These are phyloP conservation scores for Neonothopanus nambi DNA, from an alignment of 1,284 basidiomycete genomes.

Conservation along the genomic window DNA sequence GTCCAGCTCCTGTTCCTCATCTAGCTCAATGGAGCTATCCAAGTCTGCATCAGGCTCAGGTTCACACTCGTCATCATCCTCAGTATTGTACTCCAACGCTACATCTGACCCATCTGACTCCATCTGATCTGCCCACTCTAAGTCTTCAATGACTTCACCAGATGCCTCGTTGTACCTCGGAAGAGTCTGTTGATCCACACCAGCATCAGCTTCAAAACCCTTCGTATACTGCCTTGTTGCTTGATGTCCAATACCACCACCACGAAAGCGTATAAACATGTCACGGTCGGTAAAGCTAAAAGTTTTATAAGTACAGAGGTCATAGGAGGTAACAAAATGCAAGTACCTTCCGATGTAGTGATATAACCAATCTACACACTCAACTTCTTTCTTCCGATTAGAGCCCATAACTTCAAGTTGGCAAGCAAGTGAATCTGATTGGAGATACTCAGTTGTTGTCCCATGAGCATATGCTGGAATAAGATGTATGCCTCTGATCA, in stretches of 20 bases:
- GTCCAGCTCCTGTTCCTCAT: background rate
- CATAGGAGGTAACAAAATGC: too few species aligned
- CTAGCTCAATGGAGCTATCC: background rate
- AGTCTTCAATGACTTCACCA: too few species aligned
- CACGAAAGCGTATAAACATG: constrained; percentile 15
- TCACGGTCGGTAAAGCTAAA: too few species aligned
- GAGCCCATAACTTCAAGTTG: background rate
- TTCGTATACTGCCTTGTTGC: background rate
- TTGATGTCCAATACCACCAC: constrained; percentile 16
- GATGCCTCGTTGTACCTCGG: constrained; percentile 1
- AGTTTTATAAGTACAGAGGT: too few species aligned
- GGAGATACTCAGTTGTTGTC: constrained; percentile 22
- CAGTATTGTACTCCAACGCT: background rate
- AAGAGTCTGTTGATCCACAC: background rate
- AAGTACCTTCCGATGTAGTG: too few species aligned
- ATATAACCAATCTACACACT: constrained; percentile 24
- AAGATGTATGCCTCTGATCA: constrained; percentile 1
- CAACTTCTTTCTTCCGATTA: background rate
- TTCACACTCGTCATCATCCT: background rate
- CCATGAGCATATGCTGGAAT: constrained; percentile 7
- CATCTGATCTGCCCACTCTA: background rate
- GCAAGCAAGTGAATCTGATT: constrained; percentile 4
- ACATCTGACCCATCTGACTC: background rate
- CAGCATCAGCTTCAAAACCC: background rate
- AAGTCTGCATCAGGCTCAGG: too few species aligned